These are phyloP conservation scores for Globisporangium abappressorium DNA, from an alignment of 352 stramenopile species.

Conservation along the genomic window DNA sequence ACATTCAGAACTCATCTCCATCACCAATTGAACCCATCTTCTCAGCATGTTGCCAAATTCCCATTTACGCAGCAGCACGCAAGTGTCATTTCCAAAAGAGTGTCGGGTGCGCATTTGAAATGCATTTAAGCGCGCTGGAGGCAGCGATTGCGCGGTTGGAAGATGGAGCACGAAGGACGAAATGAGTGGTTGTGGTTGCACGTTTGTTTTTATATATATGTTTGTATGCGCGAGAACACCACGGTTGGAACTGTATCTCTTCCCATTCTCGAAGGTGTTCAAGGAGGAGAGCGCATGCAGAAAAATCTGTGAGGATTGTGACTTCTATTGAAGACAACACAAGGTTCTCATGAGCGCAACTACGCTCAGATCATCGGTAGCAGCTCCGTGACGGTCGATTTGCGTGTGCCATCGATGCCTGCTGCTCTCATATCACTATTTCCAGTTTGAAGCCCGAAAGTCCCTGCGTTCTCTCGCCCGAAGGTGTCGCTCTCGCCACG, in stretches of 20 bases:
- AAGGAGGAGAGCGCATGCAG: neutral
- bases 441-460: neutral
- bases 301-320: neutral
- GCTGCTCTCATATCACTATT: neutral
- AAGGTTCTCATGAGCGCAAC: neutral
- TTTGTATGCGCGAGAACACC: neutral
- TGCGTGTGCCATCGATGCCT: neutral
- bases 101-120: neutral
- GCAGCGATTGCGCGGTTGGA: neutral
- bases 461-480: neutral
- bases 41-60: slow-evolving; percentile 3
- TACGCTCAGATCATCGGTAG: neutral
- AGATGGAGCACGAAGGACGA: neutral
- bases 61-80: slow-evolving; percentile 1
- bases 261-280: neutral
- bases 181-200: slow-evolving; percentile 1
- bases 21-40: neutral
- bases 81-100: slow-evolving; percentile 2
- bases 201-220: neutral
- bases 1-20: neutral
- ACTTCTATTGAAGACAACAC: neutral
- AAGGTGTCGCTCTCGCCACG: neutral
- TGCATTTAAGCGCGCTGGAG: neutral
- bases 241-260: slow-evolving; percentile 1
- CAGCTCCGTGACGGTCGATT: neutral